Percentiles rank a stretch among this genome's conserved stretches.
These are phyloP conservation scores for Ustilago bromivora DNA, from an alignment of 1,284 basidiomycete species.

Conservation along the genomic window DNA sequence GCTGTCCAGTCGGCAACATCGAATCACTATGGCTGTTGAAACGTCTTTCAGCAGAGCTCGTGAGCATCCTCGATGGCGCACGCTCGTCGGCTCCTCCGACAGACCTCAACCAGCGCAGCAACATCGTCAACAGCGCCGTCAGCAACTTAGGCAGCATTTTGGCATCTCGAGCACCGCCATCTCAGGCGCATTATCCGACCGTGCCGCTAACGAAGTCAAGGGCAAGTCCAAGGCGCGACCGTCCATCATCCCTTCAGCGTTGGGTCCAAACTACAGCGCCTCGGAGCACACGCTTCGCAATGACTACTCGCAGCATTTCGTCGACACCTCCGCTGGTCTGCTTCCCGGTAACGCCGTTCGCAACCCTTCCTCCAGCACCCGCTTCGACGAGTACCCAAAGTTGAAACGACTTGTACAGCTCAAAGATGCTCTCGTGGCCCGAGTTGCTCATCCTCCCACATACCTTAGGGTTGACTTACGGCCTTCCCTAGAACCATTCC, in stretches of 20 bases:
- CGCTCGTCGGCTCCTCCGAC: slow-evolving; percentile 16
- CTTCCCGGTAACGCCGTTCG: slow-evolving; percentile 64
- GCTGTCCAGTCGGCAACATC: not conserved
- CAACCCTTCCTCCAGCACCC: slow-evolving; percentile 73
- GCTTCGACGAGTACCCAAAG: slow-evolving; percentile 83
- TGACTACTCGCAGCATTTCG: slow-evolving; percentile 91
- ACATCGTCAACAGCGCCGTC: slow-evolving; percentile 8
- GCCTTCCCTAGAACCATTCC: slow-evolving; percentile 30
- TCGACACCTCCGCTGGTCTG: slow-evolving; percentile 72
- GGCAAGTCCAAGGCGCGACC: slow-evolving; percentile 16
- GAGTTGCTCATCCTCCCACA: slow-evolving; percentile 55
- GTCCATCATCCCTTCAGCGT: slow-evolving; percentile 2
- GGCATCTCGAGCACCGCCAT: not conserved
- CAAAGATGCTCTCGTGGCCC: slow-evolving; percentile 57
- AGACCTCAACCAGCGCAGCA: slow-evolving; percentile 8
- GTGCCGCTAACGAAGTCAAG: slow-evolving; percentile 5
- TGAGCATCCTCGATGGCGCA: slow-evolving; percentile 39
- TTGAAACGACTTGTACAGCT: slow-evolving; percentile 58
- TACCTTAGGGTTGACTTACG: slow-evolving; percentile 59
- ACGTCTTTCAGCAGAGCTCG: slow-evolving; percentile 9
- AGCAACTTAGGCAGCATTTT: slow-evolving; percentile 17
- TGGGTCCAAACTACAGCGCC: slow-evolving; percentile 70
- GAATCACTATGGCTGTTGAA: slow-evolving; percentile 14
- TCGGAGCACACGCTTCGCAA: slow-evolving; percentile 95
- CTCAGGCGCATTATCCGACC: not conserved